Conservation (phyloP, 805 yeast species). For the Candida glaebosa region DNA sequence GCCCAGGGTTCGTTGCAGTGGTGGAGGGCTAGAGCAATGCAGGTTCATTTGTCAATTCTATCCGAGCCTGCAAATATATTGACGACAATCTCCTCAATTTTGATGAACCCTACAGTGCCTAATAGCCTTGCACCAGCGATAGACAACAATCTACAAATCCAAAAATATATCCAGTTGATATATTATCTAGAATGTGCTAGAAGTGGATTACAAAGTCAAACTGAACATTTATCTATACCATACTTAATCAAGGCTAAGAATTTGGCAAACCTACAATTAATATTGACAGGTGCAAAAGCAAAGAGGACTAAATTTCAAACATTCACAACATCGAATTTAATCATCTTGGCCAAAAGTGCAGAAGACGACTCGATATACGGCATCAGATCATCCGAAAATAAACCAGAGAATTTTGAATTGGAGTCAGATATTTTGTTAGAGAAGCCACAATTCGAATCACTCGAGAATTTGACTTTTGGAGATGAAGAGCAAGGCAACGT, state of each 20-base stretch:
- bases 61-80: conserved; percentile 58
- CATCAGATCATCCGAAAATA: conserved; percentile 13
- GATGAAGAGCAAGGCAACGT: conserved; percentile 27
- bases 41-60: conserved; percentile 60
- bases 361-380: conserved; percentile 23
- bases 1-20: conserved; percentile 52
- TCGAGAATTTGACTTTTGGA: conserved; percentile 43
- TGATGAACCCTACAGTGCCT: conserved; percentile 33
- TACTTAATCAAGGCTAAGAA: conserved; percentile 54
- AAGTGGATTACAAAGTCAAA: conserved; percentile 54
- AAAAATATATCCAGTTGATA: conserved; percentile 38
- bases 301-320: conserved; percentile 81
- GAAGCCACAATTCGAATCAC: conserved; percentile 63
- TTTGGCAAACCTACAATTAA: conserved; percentile 56
- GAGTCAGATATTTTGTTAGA: conserved; percentile 79
- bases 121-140: conserved; percentile 28
- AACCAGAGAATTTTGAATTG: conserved; percentile 58
- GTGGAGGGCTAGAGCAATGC: conserved; percentile 75
- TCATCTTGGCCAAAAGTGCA: conserved; percentile 64
- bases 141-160: conserved; percentile 25
- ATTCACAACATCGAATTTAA: conserved; percentile 65
- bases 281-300: conserved; percentile 85
- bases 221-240: conserved; percentile 59
- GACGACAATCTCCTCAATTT: conserved; percentile 37
- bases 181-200: conserved; percentile 70